These are phyloP conservation scores for Lanmaoa pseudosensibilis DNA, from an alignment of 768 basidiomycete genomes.

Conservation along the genomic window DNA sequence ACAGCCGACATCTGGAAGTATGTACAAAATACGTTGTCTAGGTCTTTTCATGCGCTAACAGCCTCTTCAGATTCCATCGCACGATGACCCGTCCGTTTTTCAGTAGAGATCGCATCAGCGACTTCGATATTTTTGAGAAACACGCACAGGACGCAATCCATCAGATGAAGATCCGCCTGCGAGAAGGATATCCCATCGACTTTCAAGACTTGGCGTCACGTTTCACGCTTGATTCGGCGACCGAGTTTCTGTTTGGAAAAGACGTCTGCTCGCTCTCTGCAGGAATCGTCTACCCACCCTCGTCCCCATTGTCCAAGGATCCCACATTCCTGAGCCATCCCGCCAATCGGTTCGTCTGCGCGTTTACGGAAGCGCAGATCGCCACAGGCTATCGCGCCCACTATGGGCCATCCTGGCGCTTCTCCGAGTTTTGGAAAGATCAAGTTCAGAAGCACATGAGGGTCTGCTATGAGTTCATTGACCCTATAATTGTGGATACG, in stretches of 20 bases:
- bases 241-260: slow-evolving; percentile 54
- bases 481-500: slow-evolving; percentile 46
- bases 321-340: slow-evolving; percentile 29
- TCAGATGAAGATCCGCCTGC: slow-evolving; percentile 34
- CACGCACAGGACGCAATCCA: slow-evolving; percentile 35
- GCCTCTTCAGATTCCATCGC: slow-evolving; percentile 38
- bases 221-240: slow-evolving; percentile 59
- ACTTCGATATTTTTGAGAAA: slow-evolving; percentile 42
- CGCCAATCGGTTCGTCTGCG: slow-evolving; percentile 38
- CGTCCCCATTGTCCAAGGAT: slow-evolving; percentile 23
- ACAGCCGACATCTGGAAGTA: slow-evolving; percentile 42
- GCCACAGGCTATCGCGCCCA: slow-evolving; percentile 33
- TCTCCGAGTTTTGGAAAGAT: slow-evolving; percentile 45
- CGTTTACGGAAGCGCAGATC: slow-evolving; percentile 41
- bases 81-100: slow-evolving; percentile 46
- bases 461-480: slow-evolving; percentile 45
- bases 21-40: not conserved
- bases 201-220: slow-evolving; percentile 44
- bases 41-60: not conserved
- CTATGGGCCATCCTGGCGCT: slow-evolving; percentile 44
- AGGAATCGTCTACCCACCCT: slow-evolving; percentile 37
- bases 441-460: slow-evolving; percentile 37
- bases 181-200: slow-evolving; percentile 41
- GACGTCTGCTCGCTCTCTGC: slow-evolving; percentile 38
- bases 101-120: slow-evolving; percentile 37